These are phyloP conservation scores for Solanum ahanhuiri DNA, from an alignment of 257 asterid species.

Conservation along the genomic window DNA sequence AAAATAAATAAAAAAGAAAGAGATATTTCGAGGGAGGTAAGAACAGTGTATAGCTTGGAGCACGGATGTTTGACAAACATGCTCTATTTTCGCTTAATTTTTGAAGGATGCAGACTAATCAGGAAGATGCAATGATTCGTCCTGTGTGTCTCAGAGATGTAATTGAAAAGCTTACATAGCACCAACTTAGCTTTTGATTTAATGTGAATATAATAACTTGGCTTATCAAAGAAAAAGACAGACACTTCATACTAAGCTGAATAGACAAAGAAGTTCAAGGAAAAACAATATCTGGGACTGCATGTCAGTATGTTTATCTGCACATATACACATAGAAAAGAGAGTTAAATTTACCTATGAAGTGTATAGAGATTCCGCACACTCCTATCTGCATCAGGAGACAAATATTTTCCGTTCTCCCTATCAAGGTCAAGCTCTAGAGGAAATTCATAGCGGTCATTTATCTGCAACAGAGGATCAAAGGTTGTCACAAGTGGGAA, in stretches of 20 bases:
- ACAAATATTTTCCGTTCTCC: slow-evolving; percentile 83
- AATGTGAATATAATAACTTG: background rate
- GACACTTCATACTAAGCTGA: background rate
- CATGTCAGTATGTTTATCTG: background rate
- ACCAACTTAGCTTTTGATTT: background rate
- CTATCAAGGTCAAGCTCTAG: slow-evolving; percentile 93
- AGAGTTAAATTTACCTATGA: slow-evolving; percentile 54
- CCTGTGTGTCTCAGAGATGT: background rate
- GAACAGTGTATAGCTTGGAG: background rate
- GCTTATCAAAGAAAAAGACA: background rate
- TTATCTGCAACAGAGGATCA: slow-evolving; percentile 51
- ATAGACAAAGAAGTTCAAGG: background rate
- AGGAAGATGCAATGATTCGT: background rate
- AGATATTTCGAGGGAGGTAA: background rate
- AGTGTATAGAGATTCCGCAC: slow-evolving; percentile 84
- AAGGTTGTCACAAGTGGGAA: background rate
- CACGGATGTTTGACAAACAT: background rate
- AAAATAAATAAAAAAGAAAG: background rate
- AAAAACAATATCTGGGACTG: background rate
- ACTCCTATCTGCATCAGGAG: slow-evolving; percentile 91
- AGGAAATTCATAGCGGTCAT: slow-evolving; percentile 95
- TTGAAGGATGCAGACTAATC: background rate
- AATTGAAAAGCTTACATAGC: background rate
- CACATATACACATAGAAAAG: background rate
- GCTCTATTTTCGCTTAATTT: background rate